Evolutionary conservation across 768 basidiomycete species (phyloP).

Genomic region (Trametes cinnabarina): DNA sequence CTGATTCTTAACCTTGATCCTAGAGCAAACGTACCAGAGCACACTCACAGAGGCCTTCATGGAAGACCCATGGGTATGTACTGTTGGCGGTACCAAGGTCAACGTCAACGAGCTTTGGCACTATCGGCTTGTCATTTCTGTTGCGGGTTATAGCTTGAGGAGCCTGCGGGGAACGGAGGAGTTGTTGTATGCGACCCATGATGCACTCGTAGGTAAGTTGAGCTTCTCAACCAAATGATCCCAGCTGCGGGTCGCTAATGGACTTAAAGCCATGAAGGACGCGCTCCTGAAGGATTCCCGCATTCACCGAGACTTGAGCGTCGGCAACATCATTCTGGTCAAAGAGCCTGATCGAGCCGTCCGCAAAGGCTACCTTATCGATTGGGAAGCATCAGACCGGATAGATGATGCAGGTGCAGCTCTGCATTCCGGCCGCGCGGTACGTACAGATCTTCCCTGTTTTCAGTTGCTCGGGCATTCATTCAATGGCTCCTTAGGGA

Average conservation of each 20-base stretch:
- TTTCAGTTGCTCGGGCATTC: neutral
- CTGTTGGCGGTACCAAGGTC: neutral
- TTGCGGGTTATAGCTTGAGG: neutral
- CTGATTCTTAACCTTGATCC: too few relatives aligned
- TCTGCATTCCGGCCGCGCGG: neutral
- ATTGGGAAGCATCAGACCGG: conserved; percentile 3
- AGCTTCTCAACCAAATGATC: neutral
- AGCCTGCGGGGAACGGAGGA: conserved; percentile 6
- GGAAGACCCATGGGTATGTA: neutral
- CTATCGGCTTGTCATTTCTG: neutral
- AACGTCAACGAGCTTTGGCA: neutral
- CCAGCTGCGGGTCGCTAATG: too few relatives aligned
- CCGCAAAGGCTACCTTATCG: conserved; percentile 5
- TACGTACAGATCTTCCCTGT: neutral
- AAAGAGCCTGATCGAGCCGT: neutral
- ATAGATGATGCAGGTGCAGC: neutral
- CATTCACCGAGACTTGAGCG: conserved; percentile 8
- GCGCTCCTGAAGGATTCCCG: neutral
- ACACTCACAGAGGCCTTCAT: neutral
- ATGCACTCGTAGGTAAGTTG: neutral
- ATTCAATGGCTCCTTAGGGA: neutral
- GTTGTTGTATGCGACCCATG: neutral
- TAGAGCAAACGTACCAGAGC: neutral
- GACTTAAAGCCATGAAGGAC: conserved; percentile 6
- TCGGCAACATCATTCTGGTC: conserved; percentile 10